Evolutionary conservation across 1,139 yeast species (phyloP), one percentile per base, ranked within the genome.

Genomic region (Yamadazyma mexicana): DNA sequence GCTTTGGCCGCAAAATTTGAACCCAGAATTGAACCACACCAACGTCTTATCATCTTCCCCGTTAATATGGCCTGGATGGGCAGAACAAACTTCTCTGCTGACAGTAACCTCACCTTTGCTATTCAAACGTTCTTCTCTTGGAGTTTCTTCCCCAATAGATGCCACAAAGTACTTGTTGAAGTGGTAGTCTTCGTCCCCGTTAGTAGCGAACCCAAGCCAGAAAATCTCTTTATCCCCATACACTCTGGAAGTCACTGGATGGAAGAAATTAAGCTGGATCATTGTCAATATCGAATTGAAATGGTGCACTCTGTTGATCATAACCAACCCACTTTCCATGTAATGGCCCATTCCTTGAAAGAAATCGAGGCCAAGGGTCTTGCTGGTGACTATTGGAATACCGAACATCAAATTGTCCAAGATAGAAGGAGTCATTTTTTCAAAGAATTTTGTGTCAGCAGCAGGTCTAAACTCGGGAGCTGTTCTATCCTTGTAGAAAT

Each of bases 11-110:
- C 70, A 64, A 42, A 51, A 61, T 40, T 52, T 46, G 42, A 52
- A 64, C 2, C 70, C 70, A 1, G 69, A 64, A 39, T 64, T 64
- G 35, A 64, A 56, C 70, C 70, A 64, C 12, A 56, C 48, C 14
- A 64, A 44, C 1, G 64, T 39, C 39, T 54, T 50, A n/a, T 53
- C 58, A 43, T 62, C 67, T 40, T 59, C 63, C 16, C 62, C 64
- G 43, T 51, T 54, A 33, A 62, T 44, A 47, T 72, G 77, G 5
- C 71, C 77, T 1, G 78, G 77, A 47, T 71, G 77, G 11, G 71
- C 64, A 4, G 73, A 61, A 43, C 77, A 71, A 5, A 71, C 31
- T 47, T 73, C 78, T 39, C 41, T 46, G 6, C 64, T 49, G 12
- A 45, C 36, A 36, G 49, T 51, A 1, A 50, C 40, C 9, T 50